Conservation (phyloP, 2,329 filamentous ascomycete species). For the Aspergillus fumigatus region DNA sequence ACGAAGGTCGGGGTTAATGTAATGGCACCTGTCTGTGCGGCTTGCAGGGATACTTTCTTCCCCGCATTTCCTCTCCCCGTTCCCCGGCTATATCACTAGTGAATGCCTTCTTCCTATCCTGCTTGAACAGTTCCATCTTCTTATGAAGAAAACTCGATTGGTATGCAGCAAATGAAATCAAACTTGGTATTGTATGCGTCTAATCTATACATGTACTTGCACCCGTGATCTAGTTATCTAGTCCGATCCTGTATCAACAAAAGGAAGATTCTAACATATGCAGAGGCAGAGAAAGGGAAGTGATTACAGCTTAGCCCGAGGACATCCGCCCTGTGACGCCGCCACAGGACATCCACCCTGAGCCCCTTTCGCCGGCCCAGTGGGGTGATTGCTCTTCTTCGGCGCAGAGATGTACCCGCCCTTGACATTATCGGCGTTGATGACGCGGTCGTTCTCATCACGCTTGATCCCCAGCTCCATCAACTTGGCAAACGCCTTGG, state of each 20-base stretch:
- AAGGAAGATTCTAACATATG: constrained; percentile 1
- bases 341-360: neutral
- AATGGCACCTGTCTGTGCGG: neutral
- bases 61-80: constrained; percentile 6
- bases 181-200: neutral
- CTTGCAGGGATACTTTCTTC: constrained; percentile 1
- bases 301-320: constrained; percentile 20
- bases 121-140: neutral
- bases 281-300: neutral
- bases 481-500: constrained; percentile 56
- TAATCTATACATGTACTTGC: neutral
- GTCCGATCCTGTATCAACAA: constrained; percentile 4
- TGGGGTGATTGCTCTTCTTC: constrained; percentile 48
- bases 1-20: neutral
- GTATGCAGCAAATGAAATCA: neutral
- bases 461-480: constrained; percentile 57
- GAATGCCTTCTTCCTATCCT: neutral
- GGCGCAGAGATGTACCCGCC: constrained; percentile 56
- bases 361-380: constrained; percentile 20
- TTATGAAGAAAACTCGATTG: neutral
- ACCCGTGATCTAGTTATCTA: constrained; percentile 1
- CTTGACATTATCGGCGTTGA: constrained; percentile 54
- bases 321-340: constrained; percentile 1
- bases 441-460: constrained; percentile 49
- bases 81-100: constrained; percentile 16